Conservation (phyloP, 495 filamentous ascomycete genomes). For the Penicillium daleae region DNA sequence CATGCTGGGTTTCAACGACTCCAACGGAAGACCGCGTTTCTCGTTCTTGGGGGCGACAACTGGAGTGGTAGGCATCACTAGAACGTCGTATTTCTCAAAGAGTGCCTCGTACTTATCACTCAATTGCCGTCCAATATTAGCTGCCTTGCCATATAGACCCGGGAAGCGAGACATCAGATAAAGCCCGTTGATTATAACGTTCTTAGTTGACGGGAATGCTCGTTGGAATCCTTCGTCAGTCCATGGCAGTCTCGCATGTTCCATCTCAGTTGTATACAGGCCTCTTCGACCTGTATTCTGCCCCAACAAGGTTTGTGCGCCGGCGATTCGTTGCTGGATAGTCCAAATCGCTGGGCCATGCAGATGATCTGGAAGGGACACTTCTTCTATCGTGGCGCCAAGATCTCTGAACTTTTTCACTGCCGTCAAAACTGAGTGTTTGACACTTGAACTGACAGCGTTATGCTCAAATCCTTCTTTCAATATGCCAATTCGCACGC, state of each 20-base stretch:
- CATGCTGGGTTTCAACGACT: constrained; percentile 44
- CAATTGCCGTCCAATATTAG: constrained; percentile 45
- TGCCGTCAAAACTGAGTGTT: constrained; percentile 44
- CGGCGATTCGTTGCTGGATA: constrained; percentile 47
- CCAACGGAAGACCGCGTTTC: constrained; percentile 41
- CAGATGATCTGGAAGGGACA: constrained; percentile 56
- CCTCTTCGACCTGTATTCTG: constrained; percentile 44
- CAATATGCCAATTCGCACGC: constrained; percentile 56
- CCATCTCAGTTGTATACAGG: constrained; percentile 46
- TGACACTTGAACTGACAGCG: constrained; percentile 47
- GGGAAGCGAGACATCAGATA: constrained; percentile 45
- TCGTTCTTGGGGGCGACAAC: constrained; percentile 43
- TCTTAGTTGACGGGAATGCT: constrained; percentile 47
- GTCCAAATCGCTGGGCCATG: constrained; percentile 56
- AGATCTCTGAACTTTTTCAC: constrained; percentile 50
- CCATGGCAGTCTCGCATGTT: constrained; percentile 36
- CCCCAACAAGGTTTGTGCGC: constrained; percentile 44
- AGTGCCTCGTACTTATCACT: constrained; percentile 49
- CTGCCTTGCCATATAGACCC: constrained; percentile 44
- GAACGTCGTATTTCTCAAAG: constrained; percentile 46
- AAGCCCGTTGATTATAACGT: constrained; percentile 47
- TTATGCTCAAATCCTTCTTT: constrained; percentile 52
- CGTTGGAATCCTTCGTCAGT: constrained; percentile 36
- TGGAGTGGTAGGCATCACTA: constrained; percentile 55
- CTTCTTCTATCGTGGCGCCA: constrained; percentile 54